Conservation (phyloP, 2,329 filamentous ascomycete species). For the Colletotrichum shisoi region DNA sequence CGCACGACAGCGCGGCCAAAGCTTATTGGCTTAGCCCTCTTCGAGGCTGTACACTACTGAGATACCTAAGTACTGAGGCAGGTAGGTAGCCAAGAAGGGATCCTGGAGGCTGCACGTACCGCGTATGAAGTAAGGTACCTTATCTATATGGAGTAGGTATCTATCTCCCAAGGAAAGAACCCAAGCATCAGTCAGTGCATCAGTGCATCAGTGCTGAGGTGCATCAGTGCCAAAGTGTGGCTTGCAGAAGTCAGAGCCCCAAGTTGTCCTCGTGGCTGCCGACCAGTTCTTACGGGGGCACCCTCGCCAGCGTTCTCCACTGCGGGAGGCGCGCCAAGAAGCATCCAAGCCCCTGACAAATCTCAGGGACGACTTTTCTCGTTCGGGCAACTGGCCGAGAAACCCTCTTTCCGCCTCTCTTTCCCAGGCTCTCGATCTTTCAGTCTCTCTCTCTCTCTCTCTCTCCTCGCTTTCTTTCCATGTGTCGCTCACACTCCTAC, state of each 20-base stretch:
- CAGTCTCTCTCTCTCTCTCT: not conserved
- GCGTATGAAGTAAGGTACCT: no score
- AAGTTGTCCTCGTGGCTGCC: constrained; percentile 7
- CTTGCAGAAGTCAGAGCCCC: no score
- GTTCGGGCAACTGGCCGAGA: not conserved
- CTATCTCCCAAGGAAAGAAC: no score
- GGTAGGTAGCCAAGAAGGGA: no score
- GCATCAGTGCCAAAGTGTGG: no score
- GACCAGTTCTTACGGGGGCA: constrained; percentile 9
- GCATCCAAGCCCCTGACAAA: constrained; percentile 28
- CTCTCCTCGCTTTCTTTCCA: not conserved
- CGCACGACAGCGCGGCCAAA: constrained; percentile 29
- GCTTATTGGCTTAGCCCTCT: constrained; percentile 18
- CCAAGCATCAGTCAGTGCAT: no score
- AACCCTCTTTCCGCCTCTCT: not conserved
- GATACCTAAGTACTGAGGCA: no score
- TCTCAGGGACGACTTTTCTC: constrained; percentile 7
- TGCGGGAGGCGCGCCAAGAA: constrained; percentile 20
- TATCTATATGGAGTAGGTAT: no score
- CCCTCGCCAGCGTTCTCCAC: constrained; percentile 2
- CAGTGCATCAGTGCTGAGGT: no score
- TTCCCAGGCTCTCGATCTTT: not conserved
- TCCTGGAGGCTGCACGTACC: no score
- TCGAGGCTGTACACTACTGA: no score
- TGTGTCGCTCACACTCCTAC: not conserved